Evolutionary conservation across 495 filamentous ascomycete species (phyloP).

Genomic region (Aspergillus cristatus): DNA sequence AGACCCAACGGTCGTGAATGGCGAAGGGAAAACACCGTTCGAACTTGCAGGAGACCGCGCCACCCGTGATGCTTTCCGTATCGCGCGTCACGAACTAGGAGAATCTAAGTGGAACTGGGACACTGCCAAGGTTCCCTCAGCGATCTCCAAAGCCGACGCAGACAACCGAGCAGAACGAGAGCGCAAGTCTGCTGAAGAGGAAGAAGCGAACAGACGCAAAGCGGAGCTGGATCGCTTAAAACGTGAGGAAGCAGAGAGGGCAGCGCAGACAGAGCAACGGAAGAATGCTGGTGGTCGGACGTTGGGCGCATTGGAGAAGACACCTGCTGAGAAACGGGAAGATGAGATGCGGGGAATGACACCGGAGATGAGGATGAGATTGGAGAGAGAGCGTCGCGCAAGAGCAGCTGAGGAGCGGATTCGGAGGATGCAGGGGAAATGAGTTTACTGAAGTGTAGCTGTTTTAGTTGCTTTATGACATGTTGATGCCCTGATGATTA

Average conservation of each 20-base stretch:
- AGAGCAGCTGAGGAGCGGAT: slow-evolving; percentile 85
- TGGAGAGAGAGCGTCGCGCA: slow-evolving; percentile 75
- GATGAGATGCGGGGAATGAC: slow-evolving; percentile 80
- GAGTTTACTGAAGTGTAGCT: slow-evolving; percentile 1
- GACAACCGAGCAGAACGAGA: slow-evolving; percentile 56
- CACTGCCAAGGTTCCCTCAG: slow-evolving; percentile 56
- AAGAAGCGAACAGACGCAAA: slow-evolving; percentile 51
- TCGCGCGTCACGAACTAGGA: slow-evolving; percentile 74
- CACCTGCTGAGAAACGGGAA: slow-evolving; percentile 63
- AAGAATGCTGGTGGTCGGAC: slow-evolving; percentile 30
- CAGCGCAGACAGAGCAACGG: slow-evolving; percentile 29
- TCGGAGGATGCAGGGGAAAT: slow-evolving; percentile 44
- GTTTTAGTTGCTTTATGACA: too few species aligned
- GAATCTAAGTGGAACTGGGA: slow-evolving; percentile 76
- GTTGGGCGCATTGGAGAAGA: slow-evolving; percentile 49
- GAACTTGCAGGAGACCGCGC: slow-evolving; percentile 78
- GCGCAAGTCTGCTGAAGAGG: slow-evolving; percentile 44
- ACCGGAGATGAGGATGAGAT: slow-evolving; percentile 66
- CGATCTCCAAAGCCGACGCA: slow-evolving; percentile 58
- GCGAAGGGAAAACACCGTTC: slow-evolving; percentile 65
- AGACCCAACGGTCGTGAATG: slow-evolving; percentile 61
- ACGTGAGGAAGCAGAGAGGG: slow-evolving; percentile 52
- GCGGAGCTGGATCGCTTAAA: slow-evolving; percentile 55
- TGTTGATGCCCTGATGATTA: not conserved
- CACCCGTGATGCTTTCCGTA: slow-evolving; percentile 85